These are phyloP conservation scores for Astrephomene gubernaculifera DNA, from an alignment of 139 green algal species.

Conservation along the genomic window DNA sequence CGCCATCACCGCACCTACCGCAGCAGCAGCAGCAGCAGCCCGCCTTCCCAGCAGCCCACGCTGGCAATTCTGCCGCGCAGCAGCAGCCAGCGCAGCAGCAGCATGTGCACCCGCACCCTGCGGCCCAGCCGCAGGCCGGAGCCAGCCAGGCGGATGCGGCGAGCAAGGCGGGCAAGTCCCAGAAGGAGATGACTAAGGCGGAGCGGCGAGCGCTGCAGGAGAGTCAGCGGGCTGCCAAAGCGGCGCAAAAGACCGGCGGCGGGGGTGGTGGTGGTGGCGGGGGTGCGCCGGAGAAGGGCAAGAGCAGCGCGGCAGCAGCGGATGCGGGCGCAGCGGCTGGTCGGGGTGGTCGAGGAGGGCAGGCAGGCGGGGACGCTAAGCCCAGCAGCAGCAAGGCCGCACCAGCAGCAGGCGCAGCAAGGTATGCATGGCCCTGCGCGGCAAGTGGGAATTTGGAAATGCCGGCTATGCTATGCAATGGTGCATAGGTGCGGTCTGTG, in stretches of 20 bases:
- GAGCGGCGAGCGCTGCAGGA: conserved; percentile 87
- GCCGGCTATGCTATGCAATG: too few relatives aligned
- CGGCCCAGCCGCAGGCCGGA: neutral
- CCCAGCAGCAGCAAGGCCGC: neutral
- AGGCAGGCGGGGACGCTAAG: neutral
- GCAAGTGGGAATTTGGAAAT: too few relatives aligned
- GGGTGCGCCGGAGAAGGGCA: neutral
- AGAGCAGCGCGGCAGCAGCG: neutral
- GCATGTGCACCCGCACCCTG: neutral
- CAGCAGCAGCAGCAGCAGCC: neutral
- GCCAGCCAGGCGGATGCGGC: neutral
- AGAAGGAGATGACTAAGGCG: conserved; percentile 78
- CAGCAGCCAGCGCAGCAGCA: neutral
- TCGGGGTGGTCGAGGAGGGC: neutral
- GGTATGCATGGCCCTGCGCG: too few relatives aligned
- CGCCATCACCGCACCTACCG: neutral
- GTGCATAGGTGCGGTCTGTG: too few relatives aligned
- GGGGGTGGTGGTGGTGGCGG: neutral
- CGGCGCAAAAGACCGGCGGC: conserved; percentile 60
- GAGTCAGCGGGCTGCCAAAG: conserved; percentile 85
- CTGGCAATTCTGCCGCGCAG: neutral
- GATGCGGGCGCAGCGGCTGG: neutral
- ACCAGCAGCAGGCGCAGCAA: neutral
- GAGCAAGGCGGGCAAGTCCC: conserved; percentile 24
- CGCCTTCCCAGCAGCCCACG: neutral